Base-by-base conservation (phyloP, 2,329 filamentous ascomycete species). In the Arthrobotrys entomopaga region DNA sequence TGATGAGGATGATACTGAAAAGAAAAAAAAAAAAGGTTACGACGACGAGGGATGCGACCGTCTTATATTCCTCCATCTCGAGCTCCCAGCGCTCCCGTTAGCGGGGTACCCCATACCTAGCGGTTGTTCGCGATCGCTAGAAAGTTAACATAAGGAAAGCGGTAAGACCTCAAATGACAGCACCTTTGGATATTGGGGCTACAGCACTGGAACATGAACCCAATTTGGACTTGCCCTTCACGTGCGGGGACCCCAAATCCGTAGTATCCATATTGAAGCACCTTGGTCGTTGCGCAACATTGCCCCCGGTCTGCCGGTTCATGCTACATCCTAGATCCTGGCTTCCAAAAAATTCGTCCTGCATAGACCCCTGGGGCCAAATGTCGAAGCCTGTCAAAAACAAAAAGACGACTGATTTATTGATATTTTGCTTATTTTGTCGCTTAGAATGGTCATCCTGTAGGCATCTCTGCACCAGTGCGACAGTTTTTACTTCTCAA, bases 161-260 rank as follows among this genome's bases (percentile, higher is more conserved):
- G 61, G 61, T 73, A 56, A 60, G 56, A 66, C 61, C 49, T 50
- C 67, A 50, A 64, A 56, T 22, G 50, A 34, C 34, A 58, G 48
- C 58, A 59, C 42, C 54, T 59, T 72, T 29, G 54, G 61, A 63
- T 50, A n/a, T 66, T 40, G 49, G 54, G 29, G 15, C 52, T 46
- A 42, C 26, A 59, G 54, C 24, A 57, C 48, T 34, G 50, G 65
- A 69, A 63, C 65, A 53, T 49, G 57, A 57, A 52, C 65, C 65
- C 40, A 40, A 59, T 63, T 59, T 20, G 42, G 65, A 70, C 50
- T 73, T 73, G 54, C 69, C 69, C 49, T 73, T 66, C 61, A 66
- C 69, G 61, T 73, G 61, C 61, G 61, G 57, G 61, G 61, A 10
- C 61, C 61, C 61, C 24, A 73, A 73, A 69, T 57, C 46, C 60